Evolutionary conservation across 2,329 filamentous ascomycete genomes (phyloP).

Genomic region (Dothidotthia symphoricarpi): DNA sequence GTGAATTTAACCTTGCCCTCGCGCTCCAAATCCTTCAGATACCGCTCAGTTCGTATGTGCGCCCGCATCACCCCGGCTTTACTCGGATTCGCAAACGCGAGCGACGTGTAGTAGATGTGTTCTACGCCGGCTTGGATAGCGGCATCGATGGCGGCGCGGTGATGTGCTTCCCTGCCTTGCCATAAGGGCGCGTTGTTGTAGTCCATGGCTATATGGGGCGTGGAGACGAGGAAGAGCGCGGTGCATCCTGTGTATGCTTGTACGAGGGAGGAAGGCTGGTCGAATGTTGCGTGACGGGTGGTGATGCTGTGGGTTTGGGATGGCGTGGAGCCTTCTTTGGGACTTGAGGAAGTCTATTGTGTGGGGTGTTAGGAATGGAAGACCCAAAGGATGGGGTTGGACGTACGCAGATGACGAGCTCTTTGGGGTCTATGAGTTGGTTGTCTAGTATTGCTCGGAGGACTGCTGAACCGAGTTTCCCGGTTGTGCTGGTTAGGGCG

Average conservation of each 20-base stretch:
- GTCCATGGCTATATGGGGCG: slow-evolving; percentile 46
- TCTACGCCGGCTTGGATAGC: slow-evolving; percentile 43
- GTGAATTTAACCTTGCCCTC: slow-evolving; percentile 29
- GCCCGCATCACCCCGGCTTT: slow-evolving; percentile 48
- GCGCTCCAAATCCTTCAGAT: slow-evolving; percentile 34
- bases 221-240: slow-evolving; percentile 49
- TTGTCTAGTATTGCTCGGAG: slow-evolving; percentile 45
- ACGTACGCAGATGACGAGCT: slow-evolving; percentile 42
- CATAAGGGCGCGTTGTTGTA: slow-evolving; percentile 45
- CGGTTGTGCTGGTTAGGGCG: slow-evolving; percentile 47
- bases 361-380: slow-evolving; percentile 3
- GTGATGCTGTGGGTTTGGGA: slow-evolving; percentile 34
- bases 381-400: background rate
- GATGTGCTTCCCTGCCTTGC: slow-evolving; percentile 46
- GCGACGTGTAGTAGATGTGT: slow-evolving; percentile 49
- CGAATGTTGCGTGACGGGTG: slow-evolving; percentile 43
- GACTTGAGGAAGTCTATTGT: slow-evolving; percentile 21
- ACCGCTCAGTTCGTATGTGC: slow-evolving; percentile 48
- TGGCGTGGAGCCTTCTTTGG: slow-evolving; percentile 22
- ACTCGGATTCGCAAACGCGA: slow-evolving; percentile 44
- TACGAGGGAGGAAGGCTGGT: slow-evolving; percentile 36
- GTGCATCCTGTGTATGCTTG: slow-evolving; percentile 40
- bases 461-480: slow-evolving; percentile 48
- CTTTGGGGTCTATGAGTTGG: slow-evolving; percentile 37
- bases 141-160: slow-evolving; percentile 46